phyloP scores from a whole-genome alignment of 345 rosid genomes.

The Moringa oleifera region DNA sequence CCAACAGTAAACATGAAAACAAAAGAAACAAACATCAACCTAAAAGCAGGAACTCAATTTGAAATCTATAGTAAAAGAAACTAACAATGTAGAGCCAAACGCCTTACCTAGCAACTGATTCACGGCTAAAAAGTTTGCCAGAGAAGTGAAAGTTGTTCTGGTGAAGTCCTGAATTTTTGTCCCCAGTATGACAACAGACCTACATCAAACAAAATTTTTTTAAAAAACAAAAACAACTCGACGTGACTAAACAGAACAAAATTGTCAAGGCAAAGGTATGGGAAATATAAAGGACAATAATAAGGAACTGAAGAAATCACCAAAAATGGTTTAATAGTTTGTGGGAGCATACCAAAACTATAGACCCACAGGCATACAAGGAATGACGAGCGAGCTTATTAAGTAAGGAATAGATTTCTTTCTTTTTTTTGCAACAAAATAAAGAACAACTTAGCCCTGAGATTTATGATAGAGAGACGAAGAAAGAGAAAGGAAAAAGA shows the following conservation, averaged over 20 bases:
- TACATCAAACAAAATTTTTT: constrained; percentile 5
- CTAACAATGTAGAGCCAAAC: not conserved
- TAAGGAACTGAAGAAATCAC: no score
- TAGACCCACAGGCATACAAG: no score
- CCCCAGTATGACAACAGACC: not conserved
- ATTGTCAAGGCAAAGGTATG: not conserved
- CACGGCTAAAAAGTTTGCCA: not conserved
- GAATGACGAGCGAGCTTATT: no score
- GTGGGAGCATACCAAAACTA: no score
- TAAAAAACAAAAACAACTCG: not conserved
- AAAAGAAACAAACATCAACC: constrained; percentile 4
- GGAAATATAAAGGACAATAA: not conserved
- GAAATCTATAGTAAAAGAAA: not conserved
- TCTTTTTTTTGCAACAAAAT: no score
- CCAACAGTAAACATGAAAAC: not conserved
- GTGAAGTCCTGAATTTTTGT: not conserved
- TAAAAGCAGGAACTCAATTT: not conserved
- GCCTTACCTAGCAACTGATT: constrained; percentile 2
- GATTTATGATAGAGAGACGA: not conserved
- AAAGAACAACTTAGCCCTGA: no score
- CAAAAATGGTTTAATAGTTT: no score
- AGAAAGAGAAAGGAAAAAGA: constrained; percentile 4
- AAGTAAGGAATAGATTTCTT: no score
- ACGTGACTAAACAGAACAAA: not conserved
- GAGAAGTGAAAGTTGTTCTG: not conserved